phyloP scores from a whole-genome alignment of 176 grass and related monocot species.

The Cocos nucifera region DNA sequence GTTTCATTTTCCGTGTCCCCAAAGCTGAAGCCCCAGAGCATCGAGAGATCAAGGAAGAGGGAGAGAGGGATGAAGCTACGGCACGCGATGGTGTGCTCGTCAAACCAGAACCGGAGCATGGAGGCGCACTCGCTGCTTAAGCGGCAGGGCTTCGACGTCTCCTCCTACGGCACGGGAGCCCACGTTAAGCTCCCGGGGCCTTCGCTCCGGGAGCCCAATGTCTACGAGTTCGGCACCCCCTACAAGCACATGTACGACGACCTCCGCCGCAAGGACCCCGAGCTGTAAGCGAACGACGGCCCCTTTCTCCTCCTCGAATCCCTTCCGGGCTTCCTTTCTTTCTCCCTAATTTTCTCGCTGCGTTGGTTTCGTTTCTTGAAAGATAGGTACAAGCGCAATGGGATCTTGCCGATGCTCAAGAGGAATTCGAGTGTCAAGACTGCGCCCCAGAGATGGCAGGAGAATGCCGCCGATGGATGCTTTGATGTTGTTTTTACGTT shows the following conservation, averaged over 20 bases:
- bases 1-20: too few species aligned
- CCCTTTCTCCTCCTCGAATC: background rate
- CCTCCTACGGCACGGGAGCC: constrained; percentile 80
- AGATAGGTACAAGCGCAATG: constrained; percentile 91
- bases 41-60: background rate
- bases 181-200: constrained; percentile 85
- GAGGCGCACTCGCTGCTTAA: constrained; percentile 76
- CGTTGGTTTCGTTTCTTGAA: background rate
- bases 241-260: constrained; percentile 83
- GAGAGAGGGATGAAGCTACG: constrained; percentile 26
- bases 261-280: constrained; percentile 77
- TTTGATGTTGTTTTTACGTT: constrained; percentile 87
- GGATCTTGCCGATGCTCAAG: constrained; percentile 94
- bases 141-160: constrained; percentile 66
- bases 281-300: constrained; percentile 31
- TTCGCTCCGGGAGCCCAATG: constrained; percentile 83
- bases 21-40: background rate
- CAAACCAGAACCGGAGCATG: constrained; percentile 99
- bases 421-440: constrained; percentile 70
- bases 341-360: background rate
- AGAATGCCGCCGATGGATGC: constrained; percentile 48
- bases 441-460: constrained; percentile 89
- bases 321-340: constrained; percentile 1
- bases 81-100: constrained; percentile 95
- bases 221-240: constrained; percentile 80